These are phyloP conservation scores for Penstemon barbatus DNA, from an alignment of 257 asterid genomes.

Conservation along the genomic window DNA sequence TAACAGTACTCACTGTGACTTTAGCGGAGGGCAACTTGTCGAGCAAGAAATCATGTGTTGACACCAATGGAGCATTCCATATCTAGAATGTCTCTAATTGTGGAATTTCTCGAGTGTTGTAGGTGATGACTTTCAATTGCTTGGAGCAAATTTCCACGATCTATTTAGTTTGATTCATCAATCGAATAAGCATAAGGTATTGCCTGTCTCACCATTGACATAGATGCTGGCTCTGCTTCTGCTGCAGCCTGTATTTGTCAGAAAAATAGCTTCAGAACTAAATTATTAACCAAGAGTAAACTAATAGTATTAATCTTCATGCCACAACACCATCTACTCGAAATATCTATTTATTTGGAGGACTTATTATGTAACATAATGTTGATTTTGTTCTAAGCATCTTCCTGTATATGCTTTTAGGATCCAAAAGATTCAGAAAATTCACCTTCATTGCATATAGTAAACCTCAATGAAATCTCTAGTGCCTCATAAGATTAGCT, in stretches of 20 bases:
- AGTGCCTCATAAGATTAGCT: too few relatives aligned
- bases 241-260: constrained; percentile 75
- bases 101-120: constrained; percentile 43
- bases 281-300: too few relatives aligned
- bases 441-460: too few relatives aligned
- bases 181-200: constrained; percentile 73
- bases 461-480: too few relatives aligned
- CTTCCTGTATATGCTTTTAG: too few relatives aligned
- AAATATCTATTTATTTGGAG: too few relatives aligned
- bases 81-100: constrained; percentile 60
- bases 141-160: constrained; percentile 83
- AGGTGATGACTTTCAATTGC: constrained; percentile 66
- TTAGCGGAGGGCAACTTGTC: constrained; percentile 64
- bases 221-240: constrained; percentile 90
- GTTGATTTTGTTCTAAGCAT: too few relatives aligned
- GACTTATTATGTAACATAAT: too few relatives aligned
- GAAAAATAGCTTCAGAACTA: constrained; percentile 1
- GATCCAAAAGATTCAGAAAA: too few relatives aligned
- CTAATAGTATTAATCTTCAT: too few relatives aligned
- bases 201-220: constrained; percentile 76
- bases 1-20: constrained; percentile 47
- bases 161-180: constrained; percentile 74
- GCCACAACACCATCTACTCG: too few relatives aligned
- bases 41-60: constrained; percentile 68
- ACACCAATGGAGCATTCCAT: constrained; percentile 90